phyloP scores from a whole-genome alignment of 345 rosid species.

The Eucalyptus cloeziana region DNA sequence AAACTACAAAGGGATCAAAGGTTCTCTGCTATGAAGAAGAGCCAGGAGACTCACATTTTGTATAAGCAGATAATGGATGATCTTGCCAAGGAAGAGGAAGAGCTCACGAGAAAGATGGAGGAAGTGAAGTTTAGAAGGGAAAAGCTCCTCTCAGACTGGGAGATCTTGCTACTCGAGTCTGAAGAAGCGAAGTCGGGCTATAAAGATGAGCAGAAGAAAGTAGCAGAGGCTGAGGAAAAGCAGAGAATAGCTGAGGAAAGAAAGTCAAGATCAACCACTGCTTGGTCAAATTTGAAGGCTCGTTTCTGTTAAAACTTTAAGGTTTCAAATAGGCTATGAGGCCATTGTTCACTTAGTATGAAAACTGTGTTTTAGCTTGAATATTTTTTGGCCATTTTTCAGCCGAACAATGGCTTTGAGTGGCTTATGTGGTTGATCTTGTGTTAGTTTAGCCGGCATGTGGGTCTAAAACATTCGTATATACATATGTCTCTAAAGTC shows the following conservation, averaged over 20 bases:
- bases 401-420: not conserved
- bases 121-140: not conserved
- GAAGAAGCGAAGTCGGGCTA: not conserved
- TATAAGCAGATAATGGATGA: not conserved
- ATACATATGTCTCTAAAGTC: not conserved
- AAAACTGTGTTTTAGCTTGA: not conserved
- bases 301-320: not conserved
- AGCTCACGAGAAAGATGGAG: not conserved
- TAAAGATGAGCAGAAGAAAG: not conserved
- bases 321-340: not conserved
- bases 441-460: not conserved
- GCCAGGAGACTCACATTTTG: not conserved
- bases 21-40: not conserved
- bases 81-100: not conserved
- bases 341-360: not conserved
- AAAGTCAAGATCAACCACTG: not conserved
- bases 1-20: not conserved
- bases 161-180: not conserved
- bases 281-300: not conserved
- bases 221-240: not conserved
- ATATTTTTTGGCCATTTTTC: not conserved
- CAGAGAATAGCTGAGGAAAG: not conserved
- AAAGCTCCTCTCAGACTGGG: not conserved
- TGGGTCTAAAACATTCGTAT: not conserved
- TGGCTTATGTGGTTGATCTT: not conserved